Percentiles rank a stretch among this genome's conserved stretches.
Conservation (phyloP, 1,284 basidiomycete genomes). For the Puccinia polysora region DNA sequence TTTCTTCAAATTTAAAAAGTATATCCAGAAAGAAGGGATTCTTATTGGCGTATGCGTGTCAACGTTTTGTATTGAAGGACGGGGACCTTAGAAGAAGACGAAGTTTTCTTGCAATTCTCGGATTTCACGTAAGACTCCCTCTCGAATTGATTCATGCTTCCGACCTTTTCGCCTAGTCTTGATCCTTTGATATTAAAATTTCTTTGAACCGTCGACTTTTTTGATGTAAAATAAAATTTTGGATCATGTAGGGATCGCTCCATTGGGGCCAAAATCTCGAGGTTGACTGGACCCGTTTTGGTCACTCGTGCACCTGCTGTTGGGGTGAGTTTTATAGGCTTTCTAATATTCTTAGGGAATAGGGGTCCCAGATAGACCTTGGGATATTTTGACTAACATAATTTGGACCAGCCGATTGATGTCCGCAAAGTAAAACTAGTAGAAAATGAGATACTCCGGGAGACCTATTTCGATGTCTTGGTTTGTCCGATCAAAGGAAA, state of each 20-base stretch:
- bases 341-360: background rate
- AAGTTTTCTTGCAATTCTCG: constrained; percentile 34
- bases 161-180: too few species aligned
- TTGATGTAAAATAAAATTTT: background rate
- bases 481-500: constrained; percentile 34
- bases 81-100: constrained; percentile 22
- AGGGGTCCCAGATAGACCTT: background rate
- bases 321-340: background rate
- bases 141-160: background rate
- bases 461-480: constrained; percentile 29
- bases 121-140: constrained; percentile 8
- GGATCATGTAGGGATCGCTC: background rate
- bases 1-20: background rate
- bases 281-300: constrained; percentile 4
- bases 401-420: constrained; percentile 20
- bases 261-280: background rate
- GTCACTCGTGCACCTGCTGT: constrained; percentile 30
- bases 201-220: background rate
- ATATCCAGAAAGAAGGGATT: too few species aligned
- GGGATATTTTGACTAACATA: background rate
- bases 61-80: too few species aligned
- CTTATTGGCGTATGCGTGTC: too few species aligned
- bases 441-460: constrained; percentile 5
- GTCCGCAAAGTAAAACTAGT: constrained; percentile 21
- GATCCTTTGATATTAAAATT: too few species aligned